Evolutionary conservation across 768 basidiomycete species (phyloP), one percentile per base, ranked within the genome.

Genomic region (Amanita pseudoporphyria): DNA sequence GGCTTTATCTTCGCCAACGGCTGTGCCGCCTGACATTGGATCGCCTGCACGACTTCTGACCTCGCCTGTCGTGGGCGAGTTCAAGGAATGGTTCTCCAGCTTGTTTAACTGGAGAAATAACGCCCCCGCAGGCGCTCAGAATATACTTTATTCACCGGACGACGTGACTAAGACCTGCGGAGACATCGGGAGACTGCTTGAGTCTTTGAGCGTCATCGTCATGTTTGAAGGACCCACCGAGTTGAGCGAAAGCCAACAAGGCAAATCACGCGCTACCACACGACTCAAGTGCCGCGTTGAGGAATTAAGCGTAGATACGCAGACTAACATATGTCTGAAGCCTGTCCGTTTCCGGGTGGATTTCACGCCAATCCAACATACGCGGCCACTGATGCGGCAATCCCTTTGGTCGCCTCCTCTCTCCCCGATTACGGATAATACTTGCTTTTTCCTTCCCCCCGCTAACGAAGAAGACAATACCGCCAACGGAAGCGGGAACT

Each of bases 41-140:
- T 52, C 51, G 21, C 57, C 59, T 37, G 64, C 60, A 47, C 66
- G 67, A 38, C 61, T 71, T 42, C 62, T 79, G 37, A 69, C 77
- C 6, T 80, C 85, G 13, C 85, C 85, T n/a, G 82, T 79, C 9
- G 83, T 86, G 12, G 83, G 83, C 51, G 87, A 89, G 63, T 81
- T 89, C 66, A 87, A 85, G 61, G 87, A 85, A 30, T 96, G 94
- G 94, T 94, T 98, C 67, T 88, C 90, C 18, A 95, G 87, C 56
- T 71, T 98, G 26, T 97, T 98, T 72, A 87, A 82, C 64, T 96
- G 91, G 87, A 92, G 87, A 60, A 71, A 72, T 19, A 36, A 21
- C 16, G 59, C 62, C 67, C 52, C 56, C 12, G 64, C 62, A 50
- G 62, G 58, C 42, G 62, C 69, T 47, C 36, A 40, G 26, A 50